phyloP scores from a whole-genome alignment of 176 grass and related monocot genomes.

The Triticum dicoccoides region DNA sequence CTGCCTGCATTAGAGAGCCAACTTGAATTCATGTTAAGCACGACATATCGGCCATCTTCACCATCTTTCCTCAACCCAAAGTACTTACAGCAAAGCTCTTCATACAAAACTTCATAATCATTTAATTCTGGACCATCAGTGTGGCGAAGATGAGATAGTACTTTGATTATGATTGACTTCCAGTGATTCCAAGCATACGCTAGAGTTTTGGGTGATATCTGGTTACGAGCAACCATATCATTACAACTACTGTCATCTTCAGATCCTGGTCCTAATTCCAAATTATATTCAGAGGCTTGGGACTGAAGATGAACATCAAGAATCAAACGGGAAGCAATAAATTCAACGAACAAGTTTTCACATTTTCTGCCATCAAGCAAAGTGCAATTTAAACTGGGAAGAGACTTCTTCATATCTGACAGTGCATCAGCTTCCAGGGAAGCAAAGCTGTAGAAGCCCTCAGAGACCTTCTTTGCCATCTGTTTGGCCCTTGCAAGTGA shows the following conservation, averaged over 20 bases:
- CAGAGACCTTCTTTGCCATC: constrained; percentile 40
- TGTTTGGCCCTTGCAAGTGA: constrained; percentile 51
- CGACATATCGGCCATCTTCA: background rate
- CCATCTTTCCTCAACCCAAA: constrained; percentile 60
- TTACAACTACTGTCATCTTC: constrained; percentile 16
- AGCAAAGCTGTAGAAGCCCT: constrained; percentile 39
- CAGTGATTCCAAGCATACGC: constrained; percentile 49
- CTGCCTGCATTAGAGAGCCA: constrained; percentile 44
- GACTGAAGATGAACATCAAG: constrained; percentile 59
- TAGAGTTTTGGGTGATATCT: constrained; percentile 45
- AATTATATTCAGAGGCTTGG: constrained; percentile 17
- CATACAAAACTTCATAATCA: constrained; percentile 11
- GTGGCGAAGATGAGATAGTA: constrained; percentile 28
- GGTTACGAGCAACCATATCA: constrained; percentile 34
- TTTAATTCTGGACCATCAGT: background rate
- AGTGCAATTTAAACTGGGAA: constrained; percentile 22
- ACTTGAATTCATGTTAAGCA: constrained; percentile 52
- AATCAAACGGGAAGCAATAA: constrained; percentile 45
- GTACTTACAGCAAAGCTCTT: constrained; percentile 64
- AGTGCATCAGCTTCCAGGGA: constrained; percentile 47
- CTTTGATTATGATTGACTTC: constrained; percentile 32
- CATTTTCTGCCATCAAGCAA: constrained; percentile 44
- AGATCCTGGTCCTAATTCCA: constrained; percentile 25
- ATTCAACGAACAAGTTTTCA: constrained; percentile 33
- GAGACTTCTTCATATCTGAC: constrained; percentile 36